phyloP scores from a whole-genome alignment of 345 rosid genomes.

The Euphorbia peplus region DNA sequence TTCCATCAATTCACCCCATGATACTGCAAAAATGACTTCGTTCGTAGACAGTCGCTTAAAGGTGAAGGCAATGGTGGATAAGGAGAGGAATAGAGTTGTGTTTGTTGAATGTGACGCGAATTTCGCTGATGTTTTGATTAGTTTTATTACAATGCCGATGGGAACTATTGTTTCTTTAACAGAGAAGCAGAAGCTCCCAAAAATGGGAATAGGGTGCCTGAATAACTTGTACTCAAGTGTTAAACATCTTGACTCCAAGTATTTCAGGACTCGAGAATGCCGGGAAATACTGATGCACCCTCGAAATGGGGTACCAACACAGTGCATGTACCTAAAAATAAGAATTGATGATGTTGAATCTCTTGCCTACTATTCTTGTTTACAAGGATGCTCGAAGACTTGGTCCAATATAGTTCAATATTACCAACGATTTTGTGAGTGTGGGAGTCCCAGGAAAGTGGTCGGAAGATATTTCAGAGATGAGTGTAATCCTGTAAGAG shows the following conservation, averaged over 20 bases:
- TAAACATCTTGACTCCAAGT: conserved; percentile 11
- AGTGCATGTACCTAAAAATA: conserved; percentile 21
- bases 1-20: no score
- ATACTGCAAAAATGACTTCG: no score
- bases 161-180: conserved; percentile 17
- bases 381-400: neutral
- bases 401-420: conserved; percentile 6
- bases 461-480: no score
- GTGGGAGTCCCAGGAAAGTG: conserved; percentile 1
- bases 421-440: conserved; percentile 1
- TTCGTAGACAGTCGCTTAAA: no score
- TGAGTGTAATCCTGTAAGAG: no score
- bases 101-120: conserved; percentile 19
- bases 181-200: neutral
- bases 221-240: conserved; percentile 27
- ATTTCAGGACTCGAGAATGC: conserved; percentile 12
- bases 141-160: conserved; percentile 30
- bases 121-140: conserved; percentile 26
- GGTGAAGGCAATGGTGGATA: conserved; percentile 27
- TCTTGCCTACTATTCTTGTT: neutral
- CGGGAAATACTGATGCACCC: conserved; percentile 24
- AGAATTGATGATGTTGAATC: neutral
- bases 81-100: conserved; percentile 17
- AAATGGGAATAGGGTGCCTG: conserved; percentile 9
- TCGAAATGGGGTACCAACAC: conserved; percentile 10